Base-by-base conservation (phyloP, 345 rosid species). In the Kandelia obovata region DNA sequence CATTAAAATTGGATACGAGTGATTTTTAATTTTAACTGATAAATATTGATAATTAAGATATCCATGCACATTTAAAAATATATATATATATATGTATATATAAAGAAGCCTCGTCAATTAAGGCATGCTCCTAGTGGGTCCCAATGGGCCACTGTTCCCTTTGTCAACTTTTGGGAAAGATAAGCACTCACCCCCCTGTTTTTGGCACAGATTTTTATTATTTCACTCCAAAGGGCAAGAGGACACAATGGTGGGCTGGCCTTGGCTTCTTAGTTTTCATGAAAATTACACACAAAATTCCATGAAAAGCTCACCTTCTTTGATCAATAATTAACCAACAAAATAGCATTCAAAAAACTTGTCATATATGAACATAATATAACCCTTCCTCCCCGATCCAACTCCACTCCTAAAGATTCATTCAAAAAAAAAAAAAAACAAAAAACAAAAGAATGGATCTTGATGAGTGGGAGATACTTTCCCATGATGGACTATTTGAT, bases 381-480 rank as follows among this genome's bases (percentile, higher is more conserved):
- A 55, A 26, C 15, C 35, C 73, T 62, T 55, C 2, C 19, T 21
- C 53, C 34, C 64, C 52, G 32, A 68, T 66, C 73, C 19, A 37
- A 37, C 71, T 62, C 66, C 51, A 43, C 20, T 49, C 19, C 16
- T 34, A 27, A 35, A 34, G 23, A 31, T 56, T 34, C 16, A 61
- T 58, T 23, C 70, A 6, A 56, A 17, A 58, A 67, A 15, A 58
- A 67, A 15, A 57, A 46, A 63, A 9, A 39, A 11, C 8, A 15
- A 20, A 17, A 25, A 0, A 0, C 37, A 51, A 47, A 60, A 72
- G 62, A 20, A 90, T 95, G 96, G 97, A 92, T 84, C 83, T 85
- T 56, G 96, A 90, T n/a, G 99, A 87, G 67, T 95, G 99, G 99
- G 98, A 90, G 72, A 57, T 90, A 51, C 88, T 95, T 25, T 88